phyloP scores from a whole-genome alignment of 768 basidiomycete species.

The Serendipita sp. region DNA sequence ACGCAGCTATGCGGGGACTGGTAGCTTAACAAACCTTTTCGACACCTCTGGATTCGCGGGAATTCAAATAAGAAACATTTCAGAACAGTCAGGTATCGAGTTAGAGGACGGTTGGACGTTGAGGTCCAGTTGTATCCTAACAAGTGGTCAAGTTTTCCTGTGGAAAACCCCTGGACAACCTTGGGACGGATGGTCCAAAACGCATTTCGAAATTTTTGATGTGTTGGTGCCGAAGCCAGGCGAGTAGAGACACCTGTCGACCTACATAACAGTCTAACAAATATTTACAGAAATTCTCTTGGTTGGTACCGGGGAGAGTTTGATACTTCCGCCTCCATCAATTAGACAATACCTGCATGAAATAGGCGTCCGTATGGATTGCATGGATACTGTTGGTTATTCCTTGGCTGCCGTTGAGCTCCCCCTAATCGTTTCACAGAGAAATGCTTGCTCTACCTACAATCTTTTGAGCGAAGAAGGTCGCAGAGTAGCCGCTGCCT shows the following conservation, averaged over 20 bases:
- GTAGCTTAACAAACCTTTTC: neutral
- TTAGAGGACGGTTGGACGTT: slow-evolving; percentile 67
- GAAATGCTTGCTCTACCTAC: slow-evolving; percentile 91
- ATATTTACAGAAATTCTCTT: slow-evolving; percentile 63
- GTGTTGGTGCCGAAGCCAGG: slow-evolving; percentile 74
- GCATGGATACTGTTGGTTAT: slow-evolving; percentile 64
- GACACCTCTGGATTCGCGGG: neutral
- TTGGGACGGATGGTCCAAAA: slow-evolving; percentile 44
- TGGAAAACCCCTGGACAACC: slow-evolving; percentile 63
- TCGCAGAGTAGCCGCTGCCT: slow-evolving; percentile 74
- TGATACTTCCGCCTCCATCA: slow-evolving; percentile 50
- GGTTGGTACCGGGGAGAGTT: slow-evolving; percentile 66
- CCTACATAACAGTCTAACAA: neutral
- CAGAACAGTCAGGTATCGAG: slow-evolving; percentile 34
- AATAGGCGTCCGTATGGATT: slow-evolving; percentile 74
- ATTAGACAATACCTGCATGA: slow-evolving; percentile 51
- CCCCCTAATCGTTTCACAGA: slow-evolving; percentile 23
- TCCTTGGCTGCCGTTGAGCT: neutral
- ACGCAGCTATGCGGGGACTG: neutral
- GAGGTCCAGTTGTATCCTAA: slow-evolving; percentile 62
- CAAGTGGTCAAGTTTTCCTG: slow-evolving; percentile 72
- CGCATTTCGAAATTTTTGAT: slow-evolving; percentile 68
- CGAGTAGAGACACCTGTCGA: slow-evolving; percentile 21
- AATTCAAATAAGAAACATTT: neutral
- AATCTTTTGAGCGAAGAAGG: slow-evolving; percentile 90